A percentile compares a stretch with the other conserved stretches of the same genome.
phyloP scores from a whole-genome alignment of 2,329 filamentous ascomycete species.

The Xenoacremonium recifei region DNA sequence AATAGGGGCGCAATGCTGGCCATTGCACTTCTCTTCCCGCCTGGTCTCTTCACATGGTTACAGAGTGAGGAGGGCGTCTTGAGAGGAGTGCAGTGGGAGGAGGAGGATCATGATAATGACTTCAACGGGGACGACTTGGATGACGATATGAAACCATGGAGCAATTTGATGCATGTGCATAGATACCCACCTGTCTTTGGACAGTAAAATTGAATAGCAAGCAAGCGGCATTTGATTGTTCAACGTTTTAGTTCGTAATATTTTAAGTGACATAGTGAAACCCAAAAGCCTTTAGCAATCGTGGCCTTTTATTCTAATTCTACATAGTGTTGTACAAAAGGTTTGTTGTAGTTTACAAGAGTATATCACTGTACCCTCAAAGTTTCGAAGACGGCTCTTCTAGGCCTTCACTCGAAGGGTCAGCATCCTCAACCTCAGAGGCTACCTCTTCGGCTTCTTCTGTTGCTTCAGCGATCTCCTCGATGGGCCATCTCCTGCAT shows the following conservation, averaged over 20 bases:
- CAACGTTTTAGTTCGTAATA: too few relatives aligned
- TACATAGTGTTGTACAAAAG: too few relatives aligned
- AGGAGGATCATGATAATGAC: slow-evolving; percentile 24
- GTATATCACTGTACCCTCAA: too few relatives aligned
- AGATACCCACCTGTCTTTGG: slow-evolving; percentile 30
- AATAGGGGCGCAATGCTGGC: slow-evolving; percentile 21
- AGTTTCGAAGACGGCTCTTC: too few relatives aligned
- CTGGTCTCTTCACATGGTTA: slow-evolving; percentile 8
- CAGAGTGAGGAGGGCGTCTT: slow-evolving; percentile 1
- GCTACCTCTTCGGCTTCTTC: slow-evolving; percentile 6
- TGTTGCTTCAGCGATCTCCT: slow-evolving; percentile 9
- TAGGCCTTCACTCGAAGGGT: background rate
- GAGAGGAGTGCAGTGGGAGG: slow-evolving; percentile 20
- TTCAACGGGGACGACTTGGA: slow-evolving; percentile 19
- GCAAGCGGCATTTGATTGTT: slow-evolving; percentile 29
- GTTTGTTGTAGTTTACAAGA: too few relatives aligned
- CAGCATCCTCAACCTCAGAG: slow-evolving; percentile 6
- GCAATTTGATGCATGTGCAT: slow-evolving; percentile 24
- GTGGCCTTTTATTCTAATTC: too few relatives aligned
- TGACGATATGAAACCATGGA: slow-evolving; percentile 17
- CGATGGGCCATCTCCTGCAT: slow-evolving; percentile 30
- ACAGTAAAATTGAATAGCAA: slow-evolving; percentile 28
- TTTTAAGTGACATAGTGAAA: too few relatives aligned
- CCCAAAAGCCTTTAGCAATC: too few relatives aligned
- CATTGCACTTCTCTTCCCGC: slow-evolving; percentile 20